Base-by-base conservation (phyloP, 2,329 filamentous ascomycete species). In the Aspergillus fructus region DNA sequence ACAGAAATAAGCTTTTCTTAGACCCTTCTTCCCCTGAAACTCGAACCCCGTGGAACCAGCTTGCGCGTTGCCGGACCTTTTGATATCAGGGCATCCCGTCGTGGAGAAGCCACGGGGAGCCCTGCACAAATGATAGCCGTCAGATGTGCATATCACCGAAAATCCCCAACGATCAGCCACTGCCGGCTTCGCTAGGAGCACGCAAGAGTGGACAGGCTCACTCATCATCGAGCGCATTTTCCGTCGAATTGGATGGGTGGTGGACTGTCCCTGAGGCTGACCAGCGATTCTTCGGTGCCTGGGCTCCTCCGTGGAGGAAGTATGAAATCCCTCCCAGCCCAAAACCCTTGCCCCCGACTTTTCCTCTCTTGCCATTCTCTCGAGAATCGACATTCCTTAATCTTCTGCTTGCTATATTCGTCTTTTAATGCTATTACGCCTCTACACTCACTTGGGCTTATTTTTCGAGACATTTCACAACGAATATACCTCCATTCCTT, bases 41-140 rank as follows among this genome's bases (percentile, higher is more conserved):
- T 51, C 55, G 47, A 56, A 21, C n/a, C 39, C n/a, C 51, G 62
- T 63, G 62, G 62, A 46, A 48, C 63, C 37, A 57, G 58, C 54
- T 65, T 65, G 63, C 62, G 63, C 39, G 60, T 65, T 65, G 42
- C 37, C 47, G 45, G 43, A 49, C 46, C 53, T 46, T 58, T 55
- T 59, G 62, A 62, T 61, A 59, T 58, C 56, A 60, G 49, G 21
- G 41, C 48, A 49, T 60, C 60, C 53, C 51, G 53, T 42, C 51
- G 43, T 55, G 37, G 34, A 50, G 55, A 54, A 41, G 30, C 37
- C 45, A 43, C 23, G 34, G 27, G 19, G 30, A 34, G 23, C 15
- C 34, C 13, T 55, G 49, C 21, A 23, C 62, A 61, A 60, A 63
- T 63, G 48, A 60, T 41, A 62, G 23, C 49, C 48, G 7, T 7